These are phyloP conservation scores for Metarhizium humberi DNA, from an alignment of 2,329 filamentous ascomycete genomes.

Conservation along the genomic window DNA sequence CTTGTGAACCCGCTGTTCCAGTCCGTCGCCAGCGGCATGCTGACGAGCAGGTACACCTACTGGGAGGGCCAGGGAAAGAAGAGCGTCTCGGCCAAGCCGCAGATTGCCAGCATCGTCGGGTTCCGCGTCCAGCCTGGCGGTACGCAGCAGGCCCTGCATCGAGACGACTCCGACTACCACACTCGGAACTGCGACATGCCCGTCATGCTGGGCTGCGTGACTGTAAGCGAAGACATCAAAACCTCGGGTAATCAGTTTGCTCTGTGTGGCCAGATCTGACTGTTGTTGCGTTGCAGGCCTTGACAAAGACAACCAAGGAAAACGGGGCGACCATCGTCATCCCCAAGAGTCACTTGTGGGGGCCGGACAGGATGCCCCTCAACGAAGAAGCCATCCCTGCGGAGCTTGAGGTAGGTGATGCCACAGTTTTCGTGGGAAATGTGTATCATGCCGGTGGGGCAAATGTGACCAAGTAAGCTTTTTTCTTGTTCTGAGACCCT, in stretches of 20 bases:
- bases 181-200: conserved; percentile 23
- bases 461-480: conserved; percentile 20
- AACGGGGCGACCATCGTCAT: conserved; percentile 33
- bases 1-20: conserved; percentile 25
- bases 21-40: conserved; percentile 21
- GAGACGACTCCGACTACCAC: conserved; percentile 23
- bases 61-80: conserved; percentile 23
- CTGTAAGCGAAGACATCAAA: conserved; percentile 5
- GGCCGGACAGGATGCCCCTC: conserved; percentile 23
- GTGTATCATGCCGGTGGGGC: conserved; percentile 30
- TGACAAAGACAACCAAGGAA: conserved; percentile 28
- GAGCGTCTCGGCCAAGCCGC: conserved; percentile 24
- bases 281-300: conserved; percentile 12
- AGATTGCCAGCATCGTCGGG: conserved; percentile 25
- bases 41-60: conserved; percentile 26
- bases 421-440: conserved; percentile 28
- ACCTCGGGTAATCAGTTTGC: background rate
- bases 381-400: conserved; percentile 28
- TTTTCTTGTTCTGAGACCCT: background rate
- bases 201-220: conserved; percentile 26
- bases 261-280: background rate
- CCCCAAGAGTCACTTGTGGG: conserved; percentile 31
- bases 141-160: conserved; percentile 27
- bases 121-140: conserved; percentile 30
- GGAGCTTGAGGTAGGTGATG: conserved; percentile 29